Base-by-base conservation (phyloP, 306 rosid species). In the Canavalia ensiformis region DNA sequence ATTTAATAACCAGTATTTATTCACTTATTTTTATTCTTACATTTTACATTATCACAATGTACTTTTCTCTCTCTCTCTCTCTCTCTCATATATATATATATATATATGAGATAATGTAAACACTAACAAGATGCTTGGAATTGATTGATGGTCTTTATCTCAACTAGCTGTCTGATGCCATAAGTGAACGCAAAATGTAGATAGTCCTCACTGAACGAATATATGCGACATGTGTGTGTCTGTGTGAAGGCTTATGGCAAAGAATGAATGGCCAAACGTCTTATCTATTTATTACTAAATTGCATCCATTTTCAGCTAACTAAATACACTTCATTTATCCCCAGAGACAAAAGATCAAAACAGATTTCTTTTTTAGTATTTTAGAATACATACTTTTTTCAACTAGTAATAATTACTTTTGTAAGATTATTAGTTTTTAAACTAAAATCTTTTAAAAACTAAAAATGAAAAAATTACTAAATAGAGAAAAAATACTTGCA, bases 141-240 rank as follows among this genome's bases (percentile, higher is more conserved):
- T 31, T 59, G 71, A 60, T 62, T 62, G 50, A 62, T 62, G 80
- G 47, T 34, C 18, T 37, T 64, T 37, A 64, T 37, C 49, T 9
- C n/a, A 47, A 47, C 41, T 47, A 47, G 12, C 52, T 9, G 3
- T 18, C n/a, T 64, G 49, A n/a, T 6, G 70, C 1, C 6, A 37
- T 30, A 41, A 52, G 82, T 47, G 56, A 78, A 78, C 6, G 3
- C 4, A 37, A 65, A 65, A 37, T 11, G 33, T 45, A 25, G 65
- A 34, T 62, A 39, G 18, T 78, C 58, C 35, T 71, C 72, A 47
- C 34, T 7, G 13, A 78, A 30, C 4, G 76, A 78, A 78, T 79
- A 79, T 68, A 58, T 66, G 41, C 41, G 2, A 37, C 25, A 18
- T 64, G 37, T 10, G 46, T 63, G 46, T 63, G 46, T 62, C 9